Evolutionary conservation across 2,329 filamentous ascomycete species (phyloP).

Genomic region (Venturiaceae sp.): DNA sequence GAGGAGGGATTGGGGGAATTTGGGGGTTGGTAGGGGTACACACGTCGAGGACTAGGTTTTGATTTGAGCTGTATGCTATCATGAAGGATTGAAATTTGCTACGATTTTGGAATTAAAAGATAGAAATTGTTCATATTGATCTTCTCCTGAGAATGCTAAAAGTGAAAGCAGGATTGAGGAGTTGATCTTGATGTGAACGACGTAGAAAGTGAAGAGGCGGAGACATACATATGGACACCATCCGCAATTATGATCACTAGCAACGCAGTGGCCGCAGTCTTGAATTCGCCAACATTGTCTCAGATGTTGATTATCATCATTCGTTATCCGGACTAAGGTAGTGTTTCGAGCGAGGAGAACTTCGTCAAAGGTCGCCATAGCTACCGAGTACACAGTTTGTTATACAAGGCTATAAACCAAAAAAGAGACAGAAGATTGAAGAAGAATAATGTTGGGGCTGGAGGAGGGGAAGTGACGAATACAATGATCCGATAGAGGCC

Average conservation of each 20-base stretch:
- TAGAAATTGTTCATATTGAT: too few species aligned
- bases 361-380: not conserved
- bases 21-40: not conserved
- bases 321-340: not conserved
- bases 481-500: too few species aligned
- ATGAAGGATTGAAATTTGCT: not conserved
- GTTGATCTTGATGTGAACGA: not conserved
- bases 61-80: not conserved
- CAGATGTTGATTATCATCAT: constrained; percentile 13
- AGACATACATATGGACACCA: constrained; percentile 9
- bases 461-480: too few species aligned
- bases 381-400: not conserved
- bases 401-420: too few species aligned
- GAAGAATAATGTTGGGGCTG: too few species aligned
- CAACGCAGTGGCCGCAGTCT: constrained; percentile 1
- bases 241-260: not conserved
- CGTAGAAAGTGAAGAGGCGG: not conserved
- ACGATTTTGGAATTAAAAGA: not conserved
- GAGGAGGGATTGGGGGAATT: not conserved
- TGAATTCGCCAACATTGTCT: constrained; percentile 5
- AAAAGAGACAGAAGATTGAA: too few species aligned
- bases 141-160: not conserved
- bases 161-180: not conserved
- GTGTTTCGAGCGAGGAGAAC: not conserved
- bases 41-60: constrained; percentile 7